Base-by-base conservation (phyloP, 2,329 filamentous ascomycete genomes). In the Scedosporium minutisporum region DNA sequence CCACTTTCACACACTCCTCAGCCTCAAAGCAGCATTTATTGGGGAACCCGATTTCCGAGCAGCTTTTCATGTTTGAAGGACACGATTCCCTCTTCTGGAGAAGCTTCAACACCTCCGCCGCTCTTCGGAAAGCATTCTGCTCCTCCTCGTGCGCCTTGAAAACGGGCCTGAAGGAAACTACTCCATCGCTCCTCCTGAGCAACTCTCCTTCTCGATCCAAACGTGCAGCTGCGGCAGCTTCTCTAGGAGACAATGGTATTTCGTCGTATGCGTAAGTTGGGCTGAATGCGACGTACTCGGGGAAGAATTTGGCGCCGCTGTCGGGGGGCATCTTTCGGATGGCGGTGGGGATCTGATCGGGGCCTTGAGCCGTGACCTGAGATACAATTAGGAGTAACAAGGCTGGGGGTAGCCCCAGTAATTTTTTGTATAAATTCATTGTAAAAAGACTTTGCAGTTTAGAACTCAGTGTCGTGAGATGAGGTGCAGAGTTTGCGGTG, bases 321-420 rank as follows among this genome's bases (percentile, higher is more conserved):
- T 91, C 86, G 4, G 79, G 79, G 57, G 84, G 80, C 83, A 93
- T 90, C 71, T 92, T 92, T 70, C 83, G 84, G 62, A 93, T 79
- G 0, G 84, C 89, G 1, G 83, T 81, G 0, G 88, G 88, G 33
- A 53, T 14, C 41, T 58, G 60, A 41, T 27, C 41, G 2, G 10
- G 12, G 42, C 59, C 42, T 60, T 60, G 58, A 21, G 60, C 46
- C 7, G 60, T 41, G 51, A 62, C 33, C 12, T 62, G 60, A 14
- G 60, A 57, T 53, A 42, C 60, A 5, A 62, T 38, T 9, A 62
- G 41, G 14, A 62, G 60, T n/a, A 62, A 38, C 4, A 62, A 27
- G 23, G 60, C 53, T 3, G 60, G 60, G 9, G 60, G 60, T 6
- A 62, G 53, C 33, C 51, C 60, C 9, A 57, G 38, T 12, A 62